Evolutionary conservation across 129 eudicot genomes (phyloP), one percentile per base, ranked within the genome.

Genomic region (Chrysanthemum seticuspe): DNA sequence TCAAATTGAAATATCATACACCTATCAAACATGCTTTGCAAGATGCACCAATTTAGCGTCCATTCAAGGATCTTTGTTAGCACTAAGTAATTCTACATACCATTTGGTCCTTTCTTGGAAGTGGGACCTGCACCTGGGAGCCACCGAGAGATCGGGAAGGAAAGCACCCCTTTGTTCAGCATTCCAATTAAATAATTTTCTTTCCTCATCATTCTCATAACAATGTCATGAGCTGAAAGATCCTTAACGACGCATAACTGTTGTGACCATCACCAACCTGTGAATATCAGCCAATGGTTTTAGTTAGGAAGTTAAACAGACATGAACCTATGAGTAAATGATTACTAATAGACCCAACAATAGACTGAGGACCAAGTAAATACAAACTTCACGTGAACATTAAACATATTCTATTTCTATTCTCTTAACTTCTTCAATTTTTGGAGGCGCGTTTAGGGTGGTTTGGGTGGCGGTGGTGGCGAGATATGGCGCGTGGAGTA

Each of bases 21-120:
- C 98, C 97, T 84, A 82, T 94, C 98, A 81, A 94, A 94, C 98
- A 94, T 90, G 90, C 88, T 90, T 71, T 94, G 96, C 73, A 94
- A 65, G 69, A 94, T 85, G 80, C 87, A 90, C 98, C 98, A 90
- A 73, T 94, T 90, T 75, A 94, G 68, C 71, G 96, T 90, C 98
- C 97, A 94, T 72, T 94, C 98, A 68, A 94, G 97, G 59, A 96
- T 88, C 83, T 94, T 90, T 62, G 98, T 86, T 80, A 94, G 68
- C 67, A 91, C 75, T 15, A 94, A 78, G 55, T 88, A 87, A 51
- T 67, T 70, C 6, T 34, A 84, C 12, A 77, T 75, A 67, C 93
- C 96, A 72, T 71, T 70, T 55, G 85, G 85, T 47, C 75, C 86
- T 74, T 51, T 77, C 73, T 79, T 90, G 69, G 82, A 84, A 15